Percentiles rank a stretch among this genome's conserved stretches.
Evolutionary conservation across 148 eudicot genomes (phyloP).

Genomic region (Vaccinium corymbosum): DNA sequence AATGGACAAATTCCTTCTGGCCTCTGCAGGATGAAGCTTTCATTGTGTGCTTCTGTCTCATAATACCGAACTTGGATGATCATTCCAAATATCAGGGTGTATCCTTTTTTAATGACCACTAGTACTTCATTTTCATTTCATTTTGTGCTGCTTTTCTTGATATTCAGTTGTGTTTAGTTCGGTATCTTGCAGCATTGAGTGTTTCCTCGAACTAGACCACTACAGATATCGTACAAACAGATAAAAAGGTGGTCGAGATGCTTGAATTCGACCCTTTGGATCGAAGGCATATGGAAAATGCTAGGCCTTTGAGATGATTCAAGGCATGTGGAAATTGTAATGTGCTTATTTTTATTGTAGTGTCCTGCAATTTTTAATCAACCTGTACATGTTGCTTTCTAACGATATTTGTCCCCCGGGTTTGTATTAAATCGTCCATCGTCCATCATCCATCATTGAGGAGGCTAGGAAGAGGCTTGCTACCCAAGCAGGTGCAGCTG

Average conservation of each 20-base stretch:
- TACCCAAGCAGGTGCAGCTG: conserved; percentile 28
- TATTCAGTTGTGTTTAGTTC: background rate
- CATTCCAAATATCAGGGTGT: conserved; percentile 66
- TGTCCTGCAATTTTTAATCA: background rate
- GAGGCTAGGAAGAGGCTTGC: conserved; percentile 48
- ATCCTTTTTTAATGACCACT: conserved; percentile 45
- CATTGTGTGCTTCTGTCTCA: conserved; percentile 87
- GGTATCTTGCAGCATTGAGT: background rate
- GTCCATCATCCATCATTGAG: conserved; percentile 33
- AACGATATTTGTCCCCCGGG: conserved; percentile 32
- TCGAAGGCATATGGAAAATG: conserved; percentile 58
- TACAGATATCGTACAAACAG: conserved; percentile 59
- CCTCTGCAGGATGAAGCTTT: conserved; percentile 78
- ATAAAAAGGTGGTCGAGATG: conserved; percentile 48
- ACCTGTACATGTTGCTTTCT: conserved; percentile 31
- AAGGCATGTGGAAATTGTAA: background rate
- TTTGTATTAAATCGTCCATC: conserved; percentile 35
- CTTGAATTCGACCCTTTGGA: conserved; percentile 54
- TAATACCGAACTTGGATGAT: conserved; percentile 64
- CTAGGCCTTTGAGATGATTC: conserved; percentile 25
- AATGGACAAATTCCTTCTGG: conserved; percentile 6
- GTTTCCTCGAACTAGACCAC: conserved; percentile 26
- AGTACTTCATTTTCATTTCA: background rate
- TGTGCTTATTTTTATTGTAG: background rate
- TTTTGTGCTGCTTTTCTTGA: background rate